Conservation (phyloP, 371 early-diverging fungal species). For the Smittium culicis region DNA sequence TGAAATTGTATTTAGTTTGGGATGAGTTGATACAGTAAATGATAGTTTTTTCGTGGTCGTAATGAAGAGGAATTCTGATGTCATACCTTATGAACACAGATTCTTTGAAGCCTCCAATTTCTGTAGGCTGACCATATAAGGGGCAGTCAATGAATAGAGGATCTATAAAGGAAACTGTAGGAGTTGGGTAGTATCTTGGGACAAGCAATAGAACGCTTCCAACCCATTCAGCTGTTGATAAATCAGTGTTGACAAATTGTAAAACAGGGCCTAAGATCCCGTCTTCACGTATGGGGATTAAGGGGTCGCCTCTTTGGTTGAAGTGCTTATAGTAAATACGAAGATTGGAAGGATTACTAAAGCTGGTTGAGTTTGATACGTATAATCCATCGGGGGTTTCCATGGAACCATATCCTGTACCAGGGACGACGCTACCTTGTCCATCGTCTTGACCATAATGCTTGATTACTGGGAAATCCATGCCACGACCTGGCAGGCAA, state of each 20-base stretch:
- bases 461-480: conserved; percentile 10
- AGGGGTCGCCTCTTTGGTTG: conserved; percentile 11
- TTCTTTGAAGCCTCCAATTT: conserved; percentile 27
- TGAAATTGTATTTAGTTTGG: conserved; percentile 30
- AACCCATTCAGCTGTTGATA: conserved; percentile 31
- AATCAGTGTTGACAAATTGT: conserved; percentile 31
- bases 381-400: neutral
- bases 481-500: neutral
- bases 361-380: neutral
- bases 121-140: conserved; percentile 31
- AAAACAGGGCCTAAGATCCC: conserved; percentile 25
- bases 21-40: conserved; percentile 34
- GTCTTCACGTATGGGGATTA: conserved; percentile 19
- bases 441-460: neutral
- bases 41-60: conserved; percentile 23
- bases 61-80: conserved; percentile 33
- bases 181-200: conserved; percentile 25
- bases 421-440: neutral
- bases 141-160: conserved; percentile 19
- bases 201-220: conserved; percentile 36
- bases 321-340: conserved; percentile 1
- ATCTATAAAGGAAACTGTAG: conserved; percentile 34
- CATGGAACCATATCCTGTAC: neutral
- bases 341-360: neutral
- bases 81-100: conserved; percentile 38